A percentile compares a stretch with the other conserved stretches of the same genome.
Evolutionary conservation across 1,139 yeast genomes (phyloP).

Genomic region (Nadsonia commutata): DNA sequence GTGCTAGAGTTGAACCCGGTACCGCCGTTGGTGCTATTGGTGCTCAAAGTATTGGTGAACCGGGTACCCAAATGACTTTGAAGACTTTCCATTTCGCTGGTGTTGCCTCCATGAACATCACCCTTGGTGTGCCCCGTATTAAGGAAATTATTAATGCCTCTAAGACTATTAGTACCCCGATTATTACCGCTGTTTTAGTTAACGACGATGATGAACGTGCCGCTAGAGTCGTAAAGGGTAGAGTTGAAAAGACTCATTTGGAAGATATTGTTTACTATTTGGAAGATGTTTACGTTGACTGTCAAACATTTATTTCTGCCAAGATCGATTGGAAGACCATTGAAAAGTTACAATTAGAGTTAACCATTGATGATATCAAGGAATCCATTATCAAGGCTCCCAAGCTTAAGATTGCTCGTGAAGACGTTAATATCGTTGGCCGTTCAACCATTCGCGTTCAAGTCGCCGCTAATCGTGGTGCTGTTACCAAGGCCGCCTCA

Average conservation of each 20-base stretch:
- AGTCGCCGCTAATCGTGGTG: conserved; percentile 31
- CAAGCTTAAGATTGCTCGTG: conserved; percentile 64
- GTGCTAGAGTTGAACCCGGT: conserved; percentile 96
- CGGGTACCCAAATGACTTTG: conserved; percentile 98
- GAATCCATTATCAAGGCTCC: conserved; percentile 74
- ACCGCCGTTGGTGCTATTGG: conserved; percentile 99
- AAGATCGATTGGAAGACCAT: conserved; percentile 75
- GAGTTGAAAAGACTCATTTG: conserved; percentile 83
- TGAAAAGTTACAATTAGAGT: conserved; percentile 78
- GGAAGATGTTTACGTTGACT: conserved; percentile 84
- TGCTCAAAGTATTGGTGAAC: conserved; percentile 97
- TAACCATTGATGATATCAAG: conserved; percentile 75
- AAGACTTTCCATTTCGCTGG: conserved; percentile 99
- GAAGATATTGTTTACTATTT: conserved; percentile 78
- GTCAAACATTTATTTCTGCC: conserved; percentile 64
- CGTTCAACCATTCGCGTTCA: conserved; percentile 61
- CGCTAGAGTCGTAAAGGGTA: conserved; percentile 95
- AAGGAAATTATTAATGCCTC: conserved; percentile 97
- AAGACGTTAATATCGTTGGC: conserved; percentile 59
- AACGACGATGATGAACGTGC: conserved; percentile 93
- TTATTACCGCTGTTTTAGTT: conserved; percentile 85
- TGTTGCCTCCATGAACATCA: conserved; percentile 97
- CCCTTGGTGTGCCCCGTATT: conserved; percentile 97
- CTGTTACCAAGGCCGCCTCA: conserved; percentile 20
- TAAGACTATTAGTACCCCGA: conserved; percentile 89